Conservation (phyloP, 768 basidiomycete species). For the Trametes coccinea region DNA sequence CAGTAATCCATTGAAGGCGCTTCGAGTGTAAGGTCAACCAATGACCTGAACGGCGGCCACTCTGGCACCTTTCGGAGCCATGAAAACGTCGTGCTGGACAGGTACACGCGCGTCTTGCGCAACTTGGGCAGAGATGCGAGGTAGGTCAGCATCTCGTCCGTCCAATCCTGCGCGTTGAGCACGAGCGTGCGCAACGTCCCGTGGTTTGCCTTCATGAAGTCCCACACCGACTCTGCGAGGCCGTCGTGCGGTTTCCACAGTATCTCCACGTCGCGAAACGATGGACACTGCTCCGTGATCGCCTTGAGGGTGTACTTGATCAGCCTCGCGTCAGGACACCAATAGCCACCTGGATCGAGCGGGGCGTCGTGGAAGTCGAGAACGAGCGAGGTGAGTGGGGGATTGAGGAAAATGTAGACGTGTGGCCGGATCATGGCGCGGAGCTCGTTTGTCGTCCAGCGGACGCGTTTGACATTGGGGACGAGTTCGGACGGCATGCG, state of each 20-base stretch:
- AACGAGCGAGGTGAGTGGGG: no score
- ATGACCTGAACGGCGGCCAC: not conserved
- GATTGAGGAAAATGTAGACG: no score
- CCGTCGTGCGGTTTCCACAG: not conserved
- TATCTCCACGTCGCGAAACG: constrained; percentile 1
- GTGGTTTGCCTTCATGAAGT: not conserved
- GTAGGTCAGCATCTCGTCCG: not conserved
- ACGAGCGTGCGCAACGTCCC: not conserved
- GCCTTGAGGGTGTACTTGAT: not conserved
- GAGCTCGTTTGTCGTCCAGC: not conserved
- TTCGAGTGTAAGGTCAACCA: constrained; percentile 9
- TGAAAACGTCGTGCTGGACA: not conserved
- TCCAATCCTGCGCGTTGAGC: not conserved
- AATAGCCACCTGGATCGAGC: no score
- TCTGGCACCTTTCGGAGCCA: not conserved
- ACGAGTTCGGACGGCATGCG: constrained; percentile 8
- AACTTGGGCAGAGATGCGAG: constrained; percentile 5
- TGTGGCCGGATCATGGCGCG: no score
- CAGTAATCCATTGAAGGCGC: not conserved
- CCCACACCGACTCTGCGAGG: not conserved
- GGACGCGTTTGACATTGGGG: constrained; percentile 4
- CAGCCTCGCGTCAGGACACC: no score
- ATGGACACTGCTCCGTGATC: not conserved
- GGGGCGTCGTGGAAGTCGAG: no score
- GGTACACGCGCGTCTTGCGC: not conserved